Percentiles rank a stretch among this genome's conserved stretches.
phyloP scores from a whole-genome alignment of 1,284 basidiomycete genomes.

The Trichosporon coremiiforme region DNA sequence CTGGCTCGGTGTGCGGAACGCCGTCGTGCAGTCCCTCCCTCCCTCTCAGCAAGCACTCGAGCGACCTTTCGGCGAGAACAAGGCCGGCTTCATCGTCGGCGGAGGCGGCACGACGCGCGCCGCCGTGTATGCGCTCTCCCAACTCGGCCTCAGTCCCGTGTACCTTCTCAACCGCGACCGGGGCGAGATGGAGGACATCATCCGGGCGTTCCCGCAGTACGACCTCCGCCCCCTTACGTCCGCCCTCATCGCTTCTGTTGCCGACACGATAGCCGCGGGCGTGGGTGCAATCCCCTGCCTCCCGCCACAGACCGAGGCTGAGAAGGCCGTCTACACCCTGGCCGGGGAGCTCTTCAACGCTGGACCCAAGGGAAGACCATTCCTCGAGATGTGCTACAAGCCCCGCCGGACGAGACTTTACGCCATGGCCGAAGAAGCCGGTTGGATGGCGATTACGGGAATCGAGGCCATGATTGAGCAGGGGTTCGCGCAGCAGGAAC shows the following conservation, averaged over 20 bases:
- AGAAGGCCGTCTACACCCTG: slow-evolving; percentile 29
- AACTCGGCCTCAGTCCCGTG: slow-evolving; percentile 66
- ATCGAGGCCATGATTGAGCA: slow-evolving; percentile 55
- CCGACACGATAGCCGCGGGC: slow-evolving; percentile 22
- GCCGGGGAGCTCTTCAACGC: slow-evolving; percentile 22
- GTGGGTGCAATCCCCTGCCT: slow-evolving; percentile 35
- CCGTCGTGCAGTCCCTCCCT: not conserved
- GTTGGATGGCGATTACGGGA: slow-evolving; percentile 46
- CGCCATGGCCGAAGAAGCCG: slow-evolving; percentile 33
- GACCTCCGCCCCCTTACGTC: slow-evolving; percentile 11
- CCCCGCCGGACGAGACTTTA: slow-evolving; percentile 50
- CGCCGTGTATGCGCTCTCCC: slow-evolving; percentile 77
- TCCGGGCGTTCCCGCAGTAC: slow-evolving; percentile 24
- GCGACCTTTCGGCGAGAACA: slow-evolving; percentile 13
- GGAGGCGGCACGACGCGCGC: slow-evolving; percentile 77
- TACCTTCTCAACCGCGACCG: slow-evolving; percentile 72
- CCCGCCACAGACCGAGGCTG: slow-evolving; percentile 22
- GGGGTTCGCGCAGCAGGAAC: slow-evolving; percentile 47
- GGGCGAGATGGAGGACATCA: slow-evolving; percentile 23
- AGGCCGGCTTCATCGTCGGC: slow-evolving; percentile 68
- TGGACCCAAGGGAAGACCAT: slow-evolving; percentile 24
- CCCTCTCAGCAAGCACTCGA: not conserved
- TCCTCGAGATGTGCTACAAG: slow-evolving; percentile 56
- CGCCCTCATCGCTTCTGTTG: slow-evolving; percentile 4
- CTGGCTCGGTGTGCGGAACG: slow-evolving; percentile 65